Conservation (phyloP, 2,329 filamentous ascomycete species). For the Coleophoma cylindrospora region DNA sequence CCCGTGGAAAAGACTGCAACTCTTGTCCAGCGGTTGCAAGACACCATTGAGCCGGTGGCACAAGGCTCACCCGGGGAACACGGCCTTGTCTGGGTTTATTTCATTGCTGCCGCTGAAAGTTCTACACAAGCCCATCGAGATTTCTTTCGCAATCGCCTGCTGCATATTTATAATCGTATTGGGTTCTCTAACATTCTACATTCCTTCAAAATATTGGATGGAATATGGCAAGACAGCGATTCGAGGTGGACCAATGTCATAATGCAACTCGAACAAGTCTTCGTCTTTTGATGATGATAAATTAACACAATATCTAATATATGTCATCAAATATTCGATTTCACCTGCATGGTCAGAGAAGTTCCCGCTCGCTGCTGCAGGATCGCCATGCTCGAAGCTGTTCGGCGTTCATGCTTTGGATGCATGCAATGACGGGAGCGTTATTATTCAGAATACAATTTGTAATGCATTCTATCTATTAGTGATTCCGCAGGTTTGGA, state of each 20-base stretch:
- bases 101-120: conserved; percentile 2
- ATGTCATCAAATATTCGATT: too few species aligned
- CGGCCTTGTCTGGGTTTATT: conserved; percentile 3
- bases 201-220: not conserved
- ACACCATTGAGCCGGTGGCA: not conserved
- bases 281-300: not conserved
- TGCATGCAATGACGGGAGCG: too few species aligned
- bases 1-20: not conserved
- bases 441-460: too few species aligned
- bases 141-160: not conserved
- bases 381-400: too few species aligned
- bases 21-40: not conserved
- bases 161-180: not conserved
- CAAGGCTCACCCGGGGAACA: not conserved
- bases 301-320: too few species aligned
- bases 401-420: too few species aligned
- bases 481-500: too few species aligned
- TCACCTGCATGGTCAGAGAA: too few species aligned
- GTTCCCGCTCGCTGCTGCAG: too few species aligned
- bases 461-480: too few species aligned
- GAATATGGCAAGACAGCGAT: not conserved
- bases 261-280: not conserved
- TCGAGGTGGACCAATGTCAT: not conserved
- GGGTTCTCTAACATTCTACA: not conserved
- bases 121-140: not conserved